Evolutionary conservation across 805 yeast genomes (phyloP), one percentile per base, ranked within the genome.

Genomic region (Kluyveromyces starmeri): DNA sequence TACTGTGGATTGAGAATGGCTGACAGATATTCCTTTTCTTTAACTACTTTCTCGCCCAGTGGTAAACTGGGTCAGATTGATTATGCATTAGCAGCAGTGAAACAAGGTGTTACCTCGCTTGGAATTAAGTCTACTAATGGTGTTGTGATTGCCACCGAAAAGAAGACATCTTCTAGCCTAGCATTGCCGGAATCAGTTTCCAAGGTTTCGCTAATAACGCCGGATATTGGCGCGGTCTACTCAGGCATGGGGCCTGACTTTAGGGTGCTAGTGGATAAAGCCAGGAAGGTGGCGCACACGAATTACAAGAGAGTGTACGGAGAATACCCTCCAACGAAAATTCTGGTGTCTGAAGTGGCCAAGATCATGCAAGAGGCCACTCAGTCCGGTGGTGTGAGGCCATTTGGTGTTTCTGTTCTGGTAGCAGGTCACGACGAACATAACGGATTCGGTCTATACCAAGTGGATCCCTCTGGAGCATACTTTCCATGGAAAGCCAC

Each of bases 401-500:
- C 98, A n/a, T 92, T 78, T 58, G 99, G 99, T 41, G 96, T 94
- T 15, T 84, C 96, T 8, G 66, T 92, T 38, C 67, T 92, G 37
- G 86, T 92, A 13, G 99, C 96, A 7, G 98, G 98, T 15, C 73
- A 84, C 56, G 97, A 92, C 56, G 85, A 80, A 23, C 68, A 68
- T 39, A 75, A 71, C 48, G 68, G 73, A 11, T 88, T 73, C 60
- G 83, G 83, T 55, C 68, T 92, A 40, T 92, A 92, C 60, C 99
- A 92, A 63, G 94, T 92, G 31, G 99, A 92, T 64, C 99, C 99
- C 4, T 82, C 95, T 3, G 99, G 99, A 7, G 78, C 96, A 26
- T 92, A 81, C 59, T 92, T 84, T 71, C 97, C 99, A 7, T 92
- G 99, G 99, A 92, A 89, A 62, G 98, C 98, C 24, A 89, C 98